Percentiles rank a stretch among this genome's conserved stretches.
These are phyloP conservation scores for Atalantia buxifolia DNA, from an alignment of 345 rosid genomes.

Conservation along the genomic window DNA sequence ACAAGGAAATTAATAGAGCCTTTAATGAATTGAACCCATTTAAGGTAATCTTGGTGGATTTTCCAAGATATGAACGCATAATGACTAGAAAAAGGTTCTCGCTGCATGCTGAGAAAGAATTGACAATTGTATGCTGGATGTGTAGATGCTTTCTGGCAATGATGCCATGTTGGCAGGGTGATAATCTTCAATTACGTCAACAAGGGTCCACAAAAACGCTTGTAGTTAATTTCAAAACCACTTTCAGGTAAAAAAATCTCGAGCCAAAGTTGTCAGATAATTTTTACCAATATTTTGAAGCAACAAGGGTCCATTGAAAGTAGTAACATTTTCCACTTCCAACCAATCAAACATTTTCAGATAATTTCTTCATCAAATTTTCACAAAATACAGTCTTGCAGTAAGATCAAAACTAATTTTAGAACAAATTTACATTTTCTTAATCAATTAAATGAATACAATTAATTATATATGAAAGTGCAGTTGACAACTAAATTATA, in stretches of 20 bases:
- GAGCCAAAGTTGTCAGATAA: not conserved
- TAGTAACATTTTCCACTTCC: not conserved
- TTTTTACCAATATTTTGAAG: not conserved
- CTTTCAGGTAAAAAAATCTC: not conserved
- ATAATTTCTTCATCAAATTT: not conserved
- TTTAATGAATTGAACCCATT: constrained; percentile 12
- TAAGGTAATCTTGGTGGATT: constrained; percentile 21
- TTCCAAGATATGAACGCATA: constrained; percentile 14
- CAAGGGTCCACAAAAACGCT: constrained; percentile 4
- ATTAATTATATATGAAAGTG: not conserved
- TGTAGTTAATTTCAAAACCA: not conserved
- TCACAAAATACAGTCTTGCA: not conserved
- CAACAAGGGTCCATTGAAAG: not conserved
- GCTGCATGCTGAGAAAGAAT: constrained; percentile 18
- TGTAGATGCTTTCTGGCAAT: constrained; percentile 10
- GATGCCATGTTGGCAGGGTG: constrained; percentile 2
- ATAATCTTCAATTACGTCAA: constrained; percentile 9
- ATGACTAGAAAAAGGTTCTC: constrained; percentile 9
- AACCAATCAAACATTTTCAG: not conserved
- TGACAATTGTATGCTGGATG: constrained; percentile 20
- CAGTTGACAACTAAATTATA: not conserved
- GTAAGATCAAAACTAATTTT: not conserved
- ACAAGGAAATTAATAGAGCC: constrained; percentile 4
- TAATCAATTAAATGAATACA: not conserved
- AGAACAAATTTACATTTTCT: not conserved